A percentile compares a stretch with the other conserved stretches of the same genome.
Conservation (phyloP, 805 yeast species). For the Scheffersomyces spartinae region DNA sequence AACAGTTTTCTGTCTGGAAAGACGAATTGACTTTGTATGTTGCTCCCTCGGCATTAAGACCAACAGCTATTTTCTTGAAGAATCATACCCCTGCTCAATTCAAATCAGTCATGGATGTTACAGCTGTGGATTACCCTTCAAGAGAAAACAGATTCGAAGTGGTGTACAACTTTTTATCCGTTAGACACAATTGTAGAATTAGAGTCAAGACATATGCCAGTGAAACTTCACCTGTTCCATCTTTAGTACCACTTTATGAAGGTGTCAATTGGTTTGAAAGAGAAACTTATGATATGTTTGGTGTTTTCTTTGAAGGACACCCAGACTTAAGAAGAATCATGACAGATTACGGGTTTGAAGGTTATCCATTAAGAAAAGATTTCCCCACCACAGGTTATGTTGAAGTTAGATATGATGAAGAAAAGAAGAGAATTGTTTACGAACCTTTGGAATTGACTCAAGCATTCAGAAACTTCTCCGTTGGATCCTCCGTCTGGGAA, state of each 20-base stretch:
- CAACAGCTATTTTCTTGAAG: slow-evolving; percentile 57
- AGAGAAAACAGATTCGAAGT: slow-evolving; percentile 80
- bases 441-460: slow-evolving; percentile 87
- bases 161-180: slow-evolving; percentile 71
- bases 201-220: slow-evolving; percentile 83
- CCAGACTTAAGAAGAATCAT: slow-evolving; percentile 83
- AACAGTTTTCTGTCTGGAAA: slow-evolving; percentile 83
- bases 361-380: slow-evolving; percentile 84
- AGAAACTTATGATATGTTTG: slow-evolving; percentile 81
- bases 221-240: slow-evolving; percentile 74
- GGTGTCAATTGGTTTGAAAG: slow-evolving; percentile 90
- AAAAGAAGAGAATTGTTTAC: slow-evolving; percentile 79
- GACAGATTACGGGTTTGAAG: slow-evolving; percentile 89
- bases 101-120: slow-evolving; percentile 67
- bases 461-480: slow-evolving; percentile 84
- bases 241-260: slow-evolving; percentile 56
- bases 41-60: slow-evolving; percentile 65
- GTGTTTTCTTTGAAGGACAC: slow-evolving; percentile 79
- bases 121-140: slow-evolving; percentile 80
- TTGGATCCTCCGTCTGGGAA: slow-evolving; percentile 85
- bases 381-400: slow-evolving; percentile 91
- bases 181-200: slow-evolving; percentile 76
- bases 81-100: slow-evolving; percentile 76
- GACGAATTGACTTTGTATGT: slow-evolving; percentile 71
- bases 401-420: slow-evolving; percentile 83